These are phyloP conservation scores for Ophiostoma triangulosporum DNA, from an alignment of 2,329 filamentous ascomycete genomes.

Conservation along the genomic window DNA sequence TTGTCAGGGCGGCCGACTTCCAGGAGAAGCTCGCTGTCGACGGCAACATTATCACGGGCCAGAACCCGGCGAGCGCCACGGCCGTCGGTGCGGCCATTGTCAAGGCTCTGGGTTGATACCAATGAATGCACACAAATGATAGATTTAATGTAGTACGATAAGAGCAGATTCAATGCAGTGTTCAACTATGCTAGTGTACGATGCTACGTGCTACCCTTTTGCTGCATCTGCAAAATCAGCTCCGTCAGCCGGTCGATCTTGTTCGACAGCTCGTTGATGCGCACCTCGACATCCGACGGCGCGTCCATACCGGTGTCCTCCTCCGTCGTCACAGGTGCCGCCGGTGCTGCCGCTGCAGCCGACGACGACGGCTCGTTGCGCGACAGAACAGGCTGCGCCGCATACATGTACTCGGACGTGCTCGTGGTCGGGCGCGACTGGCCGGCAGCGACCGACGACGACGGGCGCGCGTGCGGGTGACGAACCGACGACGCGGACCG, in stretches of 20 bases:
- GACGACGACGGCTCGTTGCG: not conserved
- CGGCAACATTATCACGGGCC: constrained; percentile 41
- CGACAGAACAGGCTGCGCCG: not conserved
- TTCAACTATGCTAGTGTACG: not conserved
- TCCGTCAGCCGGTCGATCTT: constrained; percentile 48
- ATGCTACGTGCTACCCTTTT: not conserved
- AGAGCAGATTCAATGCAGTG: too few species aligned
- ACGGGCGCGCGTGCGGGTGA: not conserved
- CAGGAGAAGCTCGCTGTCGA: constrained; percentile 35
- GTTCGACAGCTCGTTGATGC: constrained; percentile 38
- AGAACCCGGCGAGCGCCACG: constrained; percentile 41
- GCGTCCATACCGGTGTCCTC: constrained; percentile 15
- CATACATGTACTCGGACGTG: constrained; percentile 6
- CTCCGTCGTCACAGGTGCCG: not conserved
- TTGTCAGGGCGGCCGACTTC: constrained; percentile 40
- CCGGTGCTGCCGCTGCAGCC: not conserved
- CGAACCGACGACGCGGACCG: constrained; percentile 5
- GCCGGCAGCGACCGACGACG: not conserved
- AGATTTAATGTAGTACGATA: not conserved
- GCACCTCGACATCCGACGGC: constrained; percentile 21
- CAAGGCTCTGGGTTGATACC: not conserved
- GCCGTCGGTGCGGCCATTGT: constrained; percentile 37
- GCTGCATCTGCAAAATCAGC: constrained; percentile 32
- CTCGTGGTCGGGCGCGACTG: constrained; percentile 2
- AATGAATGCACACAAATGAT: not conserved